These are phyloP conservation scores for Metschnikowia aberdeeniae DNA, from an alignment of 805 yeast genomes.

Conservation along the genomic window DNA sequence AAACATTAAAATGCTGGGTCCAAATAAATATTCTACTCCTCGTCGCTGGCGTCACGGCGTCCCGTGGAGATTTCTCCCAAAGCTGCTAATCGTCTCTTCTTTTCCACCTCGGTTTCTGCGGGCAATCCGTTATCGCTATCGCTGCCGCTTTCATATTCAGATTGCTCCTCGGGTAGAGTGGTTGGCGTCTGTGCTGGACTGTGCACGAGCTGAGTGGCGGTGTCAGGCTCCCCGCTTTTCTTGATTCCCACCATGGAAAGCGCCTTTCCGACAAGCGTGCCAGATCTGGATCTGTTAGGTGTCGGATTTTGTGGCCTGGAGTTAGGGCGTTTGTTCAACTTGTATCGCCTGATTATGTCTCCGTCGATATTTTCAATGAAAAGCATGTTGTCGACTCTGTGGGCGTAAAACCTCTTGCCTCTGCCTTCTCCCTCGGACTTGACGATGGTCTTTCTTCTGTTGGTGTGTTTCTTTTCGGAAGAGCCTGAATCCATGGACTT, in stretches of 20 bases:
- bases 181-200: background rate
- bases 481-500: slow-evolving; percentile 4
- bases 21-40: slow-evolving; percentile 24
- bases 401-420: slow-evolving; percentile 49
- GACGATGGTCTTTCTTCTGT: slow-evolving; percentile 24
- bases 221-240: slow-evolving; percentile 11
- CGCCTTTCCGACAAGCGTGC: slow-evolving; percentile 43
- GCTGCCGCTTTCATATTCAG: slow-evolving; percentile 14
- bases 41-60: slow-evolving; percentile 47
- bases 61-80: slow-evolving; percentile 42
- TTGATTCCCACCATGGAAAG: slow-evolving; percentile 54
- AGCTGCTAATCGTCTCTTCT: slow-evolving; percentile 57
- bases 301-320: background rate
- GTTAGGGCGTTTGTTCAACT: slow-evolving; percentile 52
- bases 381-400: slow-evolving; percentile 70
- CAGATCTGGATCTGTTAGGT: slow-evolving; percentile 32
- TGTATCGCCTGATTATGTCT: slow-evolving; percentile 80
- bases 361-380: slow-evolving; percentile 90
- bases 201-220: slow-evolving; percentile 3
- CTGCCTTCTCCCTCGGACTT: slow-evolving; percentile 34
- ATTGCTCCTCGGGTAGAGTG: slow-evolving; percentile 7
- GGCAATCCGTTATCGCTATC: slow-evolving; percentile 21
- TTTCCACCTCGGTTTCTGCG: slow-evolving; percentile 64
- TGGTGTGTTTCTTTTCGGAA: background rate
- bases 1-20: background rate